A percentile compares a stretch with the other conserved stretches of the same genome.
phyloP scores from a whole-genome alignment of 2,329 filamentous ascomycete genomes.

The Colletotrichum tamarilloi region DNA sequence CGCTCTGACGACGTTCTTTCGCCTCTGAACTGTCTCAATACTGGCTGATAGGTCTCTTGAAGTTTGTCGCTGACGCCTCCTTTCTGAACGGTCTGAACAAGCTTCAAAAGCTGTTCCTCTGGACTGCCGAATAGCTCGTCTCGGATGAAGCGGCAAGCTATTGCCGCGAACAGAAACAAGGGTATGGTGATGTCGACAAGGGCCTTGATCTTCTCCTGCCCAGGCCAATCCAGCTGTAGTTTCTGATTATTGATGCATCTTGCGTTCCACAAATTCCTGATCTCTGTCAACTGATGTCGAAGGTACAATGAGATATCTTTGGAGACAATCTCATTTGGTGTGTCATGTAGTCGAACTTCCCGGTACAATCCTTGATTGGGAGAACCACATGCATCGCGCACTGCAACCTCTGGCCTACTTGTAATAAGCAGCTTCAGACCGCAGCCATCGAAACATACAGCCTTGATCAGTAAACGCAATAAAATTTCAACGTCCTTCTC shows the following conservation, averaged over 20 bases:
- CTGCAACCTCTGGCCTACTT: too few species aligned
- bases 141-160: constrained; percentile 28
- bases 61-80: not conserved
- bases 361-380: too few species aligned
- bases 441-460: too few species aligned
- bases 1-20: too few species aligned
- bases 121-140: not conserved
- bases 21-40: not conserved
- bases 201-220: accelerated
- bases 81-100: too few species aligned
- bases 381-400: too few species aligned
- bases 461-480: too few species aligned
- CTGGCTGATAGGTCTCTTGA: not conserved
- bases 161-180: constrained; percentile 39
- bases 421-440: too few species aligned
- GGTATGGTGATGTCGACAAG: constrained; percentile 30
- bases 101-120: not conserved
- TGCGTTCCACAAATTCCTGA: not conserved
- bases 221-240: not conserved
- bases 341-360: too few species aligned
- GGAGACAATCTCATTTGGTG: not conserved
- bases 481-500: too few species aligned
- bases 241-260: too few species aligned
- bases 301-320: not conserved
- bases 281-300: not conserved